Evolutionary conservation across 208 protist genomes (phyloP), one percentile per base, ranked within the genome.

Genomic region (Vickermania ingenoplastis): DNA sequence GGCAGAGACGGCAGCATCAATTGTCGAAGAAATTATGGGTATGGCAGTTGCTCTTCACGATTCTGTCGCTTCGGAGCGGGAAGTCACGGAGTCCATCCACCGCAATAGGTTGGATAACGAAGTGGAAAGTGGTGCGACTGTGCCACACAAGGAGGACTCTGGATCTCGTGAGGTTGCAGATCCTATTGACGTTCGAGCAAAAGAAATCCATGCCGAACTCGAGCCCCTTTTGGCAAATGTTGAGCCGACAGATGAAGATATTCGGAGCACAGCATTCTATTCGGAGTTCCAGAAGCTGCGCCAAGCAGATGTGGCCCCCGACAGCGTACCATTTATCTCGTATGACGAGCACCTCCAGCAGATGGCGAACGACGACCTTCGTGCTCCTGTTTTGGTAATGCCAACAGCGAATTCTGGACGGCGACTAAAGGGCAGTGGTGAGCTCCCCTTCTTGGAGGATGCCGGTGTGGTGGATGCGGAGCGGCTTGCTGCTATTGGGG

Each of bases 361-460:
- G 36, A 45, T 45, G 36, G 7, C 36, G 11, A 45, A 45, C 36
- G 11, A 17, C 17, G 36, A 45, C 17, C 36, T 45, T n/a, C 36
- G 36, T 17, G 36, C 36, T 45, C 36, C 36, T 17, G 36, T 45
- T 7, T 7, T 17, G 11, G 36, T 45, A 17, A 7, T 45, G 7
- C 36, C 36, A 17, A 17, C 36, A 7, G 11, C 36, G 11, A 17
- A 45, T 17, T 45, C 36, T 45, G 36, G 36, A 7, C 36, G 36
- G 7, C 36, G 36, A n/a, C 17, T 45, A 17, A 45, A 45, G 36
- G 36, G 36, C 36, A 7, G 11, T 17, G 36, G 36, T n/a, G 36
- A 45, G 17, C 50, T 26, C 24, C 11, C 50, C 50, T 54, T 28
- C 23, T 21, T 54, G 50, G 50, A 54, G 21, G 50, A 54, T 54